phyloP scores from a whole-genome alignment of 306 rosid genomes.

The Begonia fuchsioides region DNA sequence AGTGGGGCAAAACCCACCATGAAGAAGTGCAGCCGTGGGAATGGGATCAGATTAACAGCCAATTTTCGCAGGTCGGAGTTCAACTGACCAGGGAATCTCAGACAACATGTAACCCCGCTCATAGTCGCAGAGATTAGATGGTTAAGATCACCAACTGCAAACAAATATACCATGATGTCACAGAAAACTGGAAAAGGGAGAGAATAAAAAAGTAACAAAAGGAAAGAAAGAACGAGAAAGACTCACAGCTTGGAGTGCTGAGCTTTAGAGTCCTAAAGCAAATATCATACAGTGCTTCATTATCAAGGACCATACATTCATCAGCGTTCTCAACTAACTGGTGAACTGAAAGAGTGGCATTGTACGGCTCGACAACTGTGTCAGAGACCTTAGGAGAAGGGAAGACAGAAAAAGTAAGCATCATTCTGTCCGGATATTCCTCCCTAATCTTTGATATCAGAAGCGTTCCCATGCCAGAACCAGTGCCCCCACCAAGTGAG shows the following conservation, averaged over 20 bases:
- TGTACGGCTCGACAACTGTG: constrained; percentile 15
- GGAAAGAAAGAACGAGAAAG: background rate
- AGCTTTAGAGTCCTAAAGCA: constrained; percentile 15
- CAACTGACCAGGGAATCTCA: constrained; percentile 14
- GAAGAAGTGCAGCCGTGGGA: constrained; percentile 11
- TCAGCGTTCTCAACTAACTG: constrained; percentile 16
- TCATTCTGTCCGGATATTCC: constrained; percentile 56
- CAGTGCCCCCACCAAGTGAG: constrained; percentile 57
- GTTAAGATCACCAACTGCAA: constrained; percentile 14
- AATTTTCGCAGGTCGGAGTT: constrained; percentile 11
- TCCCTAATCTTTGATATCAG: constrained; percentile 53
- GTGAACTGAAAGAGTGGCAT: constrained; percentile 15
- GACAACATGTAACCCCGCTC: constrained; percentile 15
- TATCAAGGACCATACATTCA: constrained; percentile 16
- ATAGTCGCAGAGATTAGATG: constrained; percentile 15
- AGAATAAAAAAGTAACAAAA: background rate
- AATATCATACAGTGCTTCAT: constrained; percentile 12
- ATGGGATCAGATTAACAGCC: constrained; percentile 11
- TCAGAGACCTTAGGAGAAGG: constrained; percentile 16
- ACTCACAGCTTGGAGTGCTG: constrained; percentile 14
- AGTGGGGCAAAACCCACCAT: constrained; percentile 14
- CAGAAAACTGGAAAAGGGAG: no score
- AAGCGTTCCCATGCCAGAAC: constrained; percentile 61
- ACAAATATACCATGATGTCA: no score
- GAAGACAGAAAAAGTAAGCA: constrained; percentile 47